Conservation (phyloP, 495 filamentous ascomycete genomes). For the Gamarada debralockiae region DNA sequence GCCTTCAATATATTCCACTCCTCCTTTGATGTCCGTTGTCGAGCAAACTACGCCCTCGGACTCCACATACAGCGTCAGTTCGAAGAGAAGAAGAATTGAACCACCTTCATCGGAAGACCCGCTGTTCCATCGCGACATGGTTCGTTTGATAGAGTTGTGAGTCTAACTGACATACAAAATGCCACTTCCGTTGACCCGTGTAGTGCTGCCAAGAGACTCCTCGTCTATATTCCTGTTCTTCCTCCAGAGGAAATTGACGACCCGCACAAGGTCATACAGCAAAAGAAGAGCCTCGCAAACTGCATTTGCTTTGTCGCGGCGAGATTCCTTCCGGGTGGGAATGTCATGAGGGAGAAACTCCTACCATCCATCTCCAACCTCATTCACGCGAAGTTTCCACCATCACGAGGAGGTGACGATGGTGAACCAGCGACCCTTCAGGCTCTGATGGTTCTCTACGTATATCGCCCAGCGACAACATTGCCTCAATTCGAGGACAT, state of each 20-base stretch:
- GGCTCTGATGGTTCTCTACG: constrained; percentile 3
- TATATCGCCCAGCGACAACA: not conserved
- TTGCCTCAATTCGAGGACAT: not conserved
- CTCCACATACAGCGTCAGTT: not conserved
- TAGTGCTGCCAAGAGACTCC: not conserved
- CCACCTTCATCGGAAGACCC: not conserved
- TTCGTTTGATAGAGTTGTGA: not conserved
- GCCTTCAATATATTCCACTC: constrained; percentile 1
- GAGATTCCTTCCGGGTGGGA: not conserved
- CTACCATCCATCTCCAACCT: not conserved
- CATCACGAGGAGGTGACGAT: not conserved
- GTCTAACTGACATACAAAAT: not conserved
- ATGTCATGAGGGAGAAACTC: not conserved
- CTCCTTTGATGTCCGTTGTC: not conserved
- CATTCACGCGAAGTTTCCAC: not conserved
- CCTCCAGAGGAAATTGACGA: not conserved
- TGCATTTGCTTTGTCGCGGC: constrained; percentile 3
- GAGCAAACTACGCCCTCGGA: not conserved
- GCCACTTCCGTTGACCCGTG: not conserved
- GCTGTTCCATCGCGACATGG: not conserved
- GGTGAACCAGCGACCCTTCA: not conserved
- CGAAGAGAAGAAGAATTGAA: not conserved
- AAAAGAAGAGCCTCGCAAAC: not conserved
- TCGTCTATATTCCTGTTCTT: constrained; percentile 1
- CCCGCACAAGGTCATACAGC: not conserved